Conservation (phyloP, 2,329 filamentous ascomycete species). For the Colletotrichum sp. region DNA sequence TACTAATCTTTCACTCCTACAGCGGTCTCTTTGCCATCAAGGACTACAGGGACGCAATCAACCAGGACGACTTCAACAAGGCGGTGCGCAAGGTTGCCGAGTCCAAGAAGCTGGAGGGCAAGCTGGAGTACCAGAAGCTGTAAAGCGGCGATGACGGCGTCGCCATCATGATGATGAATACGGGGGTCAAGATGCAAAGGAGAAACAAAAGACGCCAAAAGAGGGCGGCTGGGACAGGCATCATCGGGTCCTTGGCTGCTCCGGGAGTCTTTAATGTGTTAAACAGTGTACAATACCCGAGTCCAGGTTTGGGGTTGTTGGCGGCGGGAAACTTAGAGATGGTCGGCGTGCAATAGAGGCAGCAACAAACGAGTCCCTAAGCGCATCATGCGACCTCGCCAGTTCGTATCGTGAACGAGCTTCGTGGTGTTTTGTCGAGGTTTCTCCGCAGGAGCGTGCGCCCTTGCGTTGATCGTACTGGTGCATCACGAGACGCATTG, state of each 20-base stretch:
- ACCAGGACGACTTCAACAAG: slow-evolving; percentile 99
- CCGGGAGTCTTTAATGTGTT: slow-evolving; percentile 10
- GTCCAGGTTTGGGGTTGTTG: slow-evolving; percentile 21
- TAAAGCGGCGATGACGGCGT: slow-evolving; percentile 37
- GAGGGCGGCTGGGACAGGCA: not conserved
- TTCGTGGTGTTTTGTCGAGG: not conserved
- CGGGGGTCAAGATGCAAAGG: not conserved
- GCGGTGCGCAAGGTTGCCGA: slow-evolving; percentile 97
- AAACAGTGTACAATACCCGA: slow-evolving; percentile 21
- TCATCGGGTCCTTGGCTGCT: not conserved
- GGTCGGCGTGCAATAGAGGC: not conserved
- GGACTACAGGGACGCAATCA: slow-evolving; percentile 94
- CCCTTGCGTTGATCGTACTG: not conserved
- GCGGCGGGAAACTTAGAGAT: slow-evolving; percentile 4
- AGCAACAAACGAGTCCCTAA: not conserved
- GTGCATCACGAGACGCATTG: not conserved
- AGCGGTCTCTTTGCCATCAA: slow-evolving; percentile 98
- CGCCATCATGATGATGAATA: not conserved
- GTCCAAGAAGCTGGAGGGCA: slow-evolving; percentile 97
- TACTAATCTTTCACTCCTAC: slow-evolving; percentile 28
- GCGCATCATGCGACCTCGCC: not conserved
- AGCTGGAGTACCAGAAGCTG: slow-evolving; percentile 96
- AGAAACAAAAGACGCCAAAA: not conserved
- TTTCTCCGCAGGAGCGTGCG: not conserved
- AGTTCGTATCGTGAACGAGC: not conserved